Evolutionary conservation across 177 flowering plant genomes (phyloP).

Genomic region (Vitis hybrid): DNA sequence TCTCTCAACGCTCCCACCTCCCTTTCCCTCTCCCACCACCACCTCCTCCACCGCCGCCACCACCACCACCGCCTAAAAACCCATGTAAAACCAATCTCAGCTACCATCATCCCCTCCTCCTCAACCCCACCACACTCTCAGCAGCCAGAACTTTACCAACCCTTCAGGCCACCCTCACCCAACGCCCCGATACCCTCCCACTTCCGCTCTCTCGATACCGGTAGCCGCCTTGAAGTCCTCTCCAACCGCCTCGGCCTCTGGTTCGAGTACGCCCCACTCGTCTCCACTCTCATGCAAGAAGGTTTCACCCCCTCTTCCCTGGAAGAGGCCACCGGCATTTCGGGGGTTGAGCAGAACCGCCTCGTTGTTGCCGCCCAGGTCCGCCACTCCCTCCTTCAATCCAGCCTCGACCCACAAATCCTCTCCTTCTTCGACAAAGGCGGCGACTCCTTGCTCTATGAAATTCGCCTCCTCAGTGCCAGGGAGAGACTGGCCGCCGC

Average conservation of each 20-base stretch:
- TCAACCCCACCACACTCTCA: slow-evolving; percentile 15
- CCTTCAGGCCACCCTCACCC: slow-evolving; percentile 87
- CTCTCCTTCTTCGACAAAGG: slow-evolving; percentile 56
- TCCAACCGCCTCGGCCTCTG: slow-evolving; percentile 77
- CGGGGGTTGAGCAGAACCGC: slow-evolving; percentile 83
- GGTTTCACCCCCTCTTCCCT: slow-evolving; percentile 69
- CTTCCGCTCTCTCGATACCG: slow-evolving; percentile 51
- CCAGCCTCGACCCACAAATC: slow-evolving; percentile 38
- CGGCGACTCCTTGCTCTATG: slow-evolving; percentile 72
- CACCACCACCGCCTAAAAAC: slow-evolving; percentile 9
- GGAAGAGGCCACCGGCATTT: slow-evolving; percentile 84
- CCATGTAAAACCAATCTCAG: slow-evolving; percentile 22
- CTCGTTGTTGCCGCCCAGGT: slow-evolving; percentile 81
- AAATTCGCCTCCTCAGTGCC: slow-evolving; percentile 59
- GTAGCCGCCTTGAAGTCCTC: slow-evolving; percentile 54
- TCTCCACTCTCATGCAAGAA: slow-evolving; percentile 57
- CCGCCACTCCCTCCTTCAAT: slow-evolving; percentile 55
- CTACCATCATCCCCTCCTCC: slow-evolving; percentile 25
- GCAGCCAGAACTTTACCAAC: slow-evolving; percentile 66
- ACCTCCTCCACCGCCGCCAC: slow-evolving; percentile 11
- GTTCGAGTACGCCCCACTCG: slow-evolving; percentile 83
- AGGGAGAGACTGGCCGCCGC: slow-evolving; percentile 61
- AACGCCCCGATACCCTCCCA: slow-evolving; percentile 65
- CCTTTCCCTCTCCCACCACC: slow-evolving; percentile 1
- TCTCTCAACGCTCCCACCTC: neutral